phyloP scores from a whole-genome alignment of 257 asterid species.

The Ilex asprella region DNA sequence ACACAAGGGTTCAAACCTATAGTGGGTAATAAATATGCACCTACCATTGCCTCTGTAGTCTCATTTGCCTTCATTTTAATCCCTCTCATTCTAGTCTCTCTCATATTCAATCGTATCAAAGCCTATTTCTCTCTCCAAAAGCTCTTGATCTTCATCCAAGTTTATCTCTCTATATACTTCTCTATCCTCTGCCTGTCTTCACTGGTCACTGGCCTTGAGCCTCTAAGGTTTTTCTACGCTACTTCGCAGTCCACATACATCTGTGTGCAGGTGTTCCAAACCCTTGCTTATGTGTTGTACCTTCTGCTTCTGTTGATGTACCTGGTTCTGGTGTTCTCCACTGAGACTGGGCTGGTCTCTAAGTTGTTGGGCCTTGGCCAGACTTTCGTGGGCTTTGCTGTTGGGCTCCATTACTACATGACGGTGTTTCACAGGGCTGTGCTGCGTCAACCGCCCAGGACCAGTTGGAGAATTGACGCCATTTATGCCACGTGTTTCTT shows the following conservation, averaged over 20 bases:
- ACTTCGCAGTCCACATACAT: constrained; percentile 82
- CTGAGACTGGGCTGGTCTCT: constrained; percentile 45
- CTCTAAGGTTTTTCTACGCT: constrained; percentile 71
- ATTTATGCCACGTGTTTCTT: constrained; percentile 80
- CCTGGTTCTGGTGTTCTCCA: constrained; percentile 67
- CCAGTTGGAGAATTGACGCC: constrained; percentile 72
- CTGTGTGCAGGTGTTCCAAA: constrained; percentile 66
- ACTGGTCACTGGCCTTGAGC: constrained; percentile 69
- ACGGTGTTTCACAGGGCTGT: constrained; percentile 78
- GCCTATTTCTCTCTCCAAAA: constrained; percentile 83
- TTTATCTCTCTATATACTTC: constrained; percentile 76
- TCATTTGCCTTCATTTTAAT: constrained; percentile 62
- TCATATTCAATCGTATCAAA: constrained; percentile 57
- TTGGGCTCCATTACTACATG: constrained; percentile 88
- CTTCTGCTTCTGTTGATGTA: constrained; percentile 80
- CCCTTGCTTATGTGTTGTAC: constrained; percentile 66
- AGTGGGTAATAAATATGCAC: constrained; percentile 78
- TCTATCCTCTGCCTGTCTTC: constrained; percentile 64
- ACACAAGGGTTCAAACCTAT: constrained; percentile 70
- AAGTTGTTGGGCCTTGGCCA: constrained; percentile 73
- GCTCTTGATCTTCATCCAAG: constrained; percentile 74
- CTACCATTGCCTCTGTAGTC: constrained; percentile 53
- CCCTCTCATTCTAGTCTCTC: constrained; percentile 72
- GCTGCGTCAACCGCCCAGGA: constrained; percentile 72
- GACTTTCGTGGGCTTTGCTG: constrained; percentile 76